Base-by-base conservation (phyloP, 257 asterid genomes). In the Solanum arcanum region DNA sequence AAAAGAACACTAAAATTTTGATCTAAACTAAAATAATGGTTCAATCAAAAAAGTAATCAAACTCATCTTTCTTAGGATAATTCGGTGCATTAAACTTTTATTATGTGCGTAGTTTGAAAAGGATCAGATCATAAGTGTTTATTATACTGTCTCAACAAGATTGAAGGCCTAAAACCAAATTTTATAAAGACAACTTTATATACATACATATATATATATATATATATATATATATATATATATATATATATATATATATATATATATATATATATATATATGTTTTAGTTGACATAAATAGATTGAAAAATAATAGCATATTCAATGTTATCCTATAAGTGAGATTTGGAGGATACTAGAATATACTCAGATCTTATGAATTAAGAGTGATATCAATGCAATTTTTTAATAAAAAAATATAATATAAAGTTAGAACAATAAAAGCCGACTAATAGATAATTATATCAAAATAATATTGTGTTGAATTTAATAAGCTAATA, bases 81-180 rank as follows among this genome's bases (percentile, higher is more conserved):
- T 31, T 13, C 37, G 73, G 73, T 66, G 5, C 35, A 66, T 29
- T 25, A 66, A 66, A 13, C 10, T 25, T 27, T 11, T 12, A 23
- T 2, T 2, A 27, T 6, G 20, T 13, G 20, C 0, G 0, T 0
- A 64, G 9, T n/a, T 2, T 11, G 1, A n/a, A 12, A 66, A 66
- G 35, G 9, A 12, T 62, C 14, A 3, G 1, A 62, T n/a, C 29
- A 62, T 10, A 23, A 62, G 7, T 0, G 31, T 62, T 2, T 59
- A 8, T 59, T 8, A 5, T 59, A 7, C n/a, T 4, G 11, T 18
- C 64, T 56, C n/a, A 56, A 56, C 4, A 7, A 56, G 2, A 56
- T 56, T 56, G 64, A 7, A 56, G 11, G n/a, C 2, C 5, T 56
- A 56, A 3, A 52, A 1, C 0, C 62, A 56, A 56, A 56, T 18